Conservation (phyloP, 176 grass and related monocot genomes). For the Eleusine coracana region DNA sequence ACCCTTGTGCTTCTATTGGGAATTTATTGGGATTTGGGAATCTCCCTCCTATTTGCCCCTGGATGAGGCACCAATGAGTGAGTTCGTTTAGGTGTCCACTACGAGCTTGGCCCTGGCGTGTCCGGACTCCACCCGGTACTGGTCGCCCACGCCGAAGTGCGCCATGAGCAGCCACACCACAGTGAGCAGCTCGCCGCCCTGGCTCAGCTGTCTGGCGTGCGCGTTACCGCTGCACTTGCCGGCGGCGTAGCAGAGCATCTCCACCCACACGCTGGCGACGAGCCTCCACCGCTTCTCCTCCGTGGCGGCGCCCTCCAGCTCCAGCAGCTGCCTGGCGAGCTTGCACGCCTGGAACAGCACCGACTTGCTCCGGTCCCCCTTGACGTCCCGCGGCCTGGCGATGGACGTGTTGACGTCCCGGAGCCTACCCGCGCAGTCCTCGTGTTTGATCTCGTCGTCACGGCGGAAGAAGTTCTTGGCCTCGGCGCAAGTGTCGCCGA, state of each 20-base stretch:
- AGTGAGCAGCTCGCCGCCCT: slow-evolving; percentile 58
- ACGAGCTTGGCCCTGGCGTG: slow-evolving; percentile 44
- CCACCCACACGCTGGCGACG: slow-evolving; percentile 37
- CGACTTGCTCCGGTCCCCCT: slow-evolving; percentile 42
- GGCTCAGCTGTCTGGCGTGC: slow-evolving; percentile 51
- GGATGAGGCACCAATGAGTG: too few species aligned
- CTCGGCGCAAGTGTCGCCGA: slow-evolving; percentile 36
- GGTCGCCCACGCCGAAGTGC: slow-evolving; percentile 36
- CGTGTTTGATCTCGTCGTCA: background rate
- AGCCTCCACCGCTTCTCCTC: slow-evolving; percentile 31
- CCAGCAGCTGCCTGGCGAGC: background rate
- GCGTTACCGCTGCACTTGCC: slow-evolving; percentile 40
- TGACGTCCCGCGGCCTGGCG: background rate
- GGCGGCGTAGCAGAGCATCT: slow-evolving; percentile 54
- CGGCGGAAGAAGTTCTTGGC: slow-evolving; percentile 34
- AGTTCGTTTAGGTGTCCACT: slow-evolving; percentile 7
- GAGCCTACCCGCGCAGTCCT: background rate
- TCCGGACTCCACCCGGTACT: slow-evolving; percentile 39
- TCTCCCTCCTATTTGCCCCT: too few species aligned
- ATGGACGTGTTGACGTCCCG: slow-evolving; percentile 13
- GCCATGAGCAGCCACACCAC: slow-evolving; percentile 55
- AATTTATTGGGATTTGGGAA: too few species aligned
- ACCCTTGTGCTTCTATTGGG: too few species aligned
- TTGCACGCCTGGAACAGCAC: slow-evolving; percentile 32
- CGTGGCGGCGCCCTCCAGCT: background rate